Conservation (phyloP, 257 asterid genomes). For the Verbena officinalis region DNA sequence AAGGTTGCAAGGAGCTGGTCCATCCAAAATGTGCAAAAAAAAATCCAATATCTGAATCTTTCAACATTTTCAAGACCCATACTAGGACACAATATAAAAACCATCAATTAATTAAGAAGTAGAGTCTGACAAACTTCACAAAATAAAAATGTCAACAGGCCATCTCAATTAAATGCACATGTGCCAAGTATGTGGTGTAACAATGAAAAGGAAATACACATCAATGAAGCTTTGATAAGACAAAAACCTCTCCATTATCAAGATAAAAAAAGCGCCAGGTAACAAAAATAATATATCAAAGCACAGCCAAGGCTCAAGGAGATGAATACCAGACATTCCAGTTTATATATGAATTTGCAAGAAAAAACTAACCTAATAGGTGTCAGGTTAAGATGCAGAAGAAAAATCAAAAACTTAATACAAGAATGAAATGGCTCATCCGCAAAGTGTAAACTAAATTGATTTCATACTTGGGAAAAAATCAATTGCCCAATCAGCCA, state of each 20-base stretch:
- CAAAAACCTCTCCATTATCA: background rate
- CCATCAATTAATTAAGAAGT: constrained; percentile 2
- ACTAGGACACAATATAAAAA: background rate
- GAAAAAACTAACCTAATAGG: background rate
- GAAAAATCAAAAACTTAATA: background rate
- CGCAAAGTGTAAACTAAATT: background rate
- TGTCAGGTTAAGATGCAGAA: constrained; percentile 4
- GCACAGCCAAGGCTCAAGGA: background rate
- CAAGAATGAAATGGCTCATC: background rate
- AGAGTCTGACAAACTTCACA: background rate
- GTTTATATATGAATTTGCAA: background rate
- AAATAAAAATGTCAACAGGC: background rate
- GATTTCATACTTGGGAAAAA: constrained; percentile 77
- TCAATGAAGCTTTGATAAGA: background rate
- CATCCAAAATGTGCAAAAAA: constrained; percentile 4
- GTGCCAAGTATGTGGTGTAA: background rate
- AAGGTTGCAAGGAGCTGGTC: constrained; percentile 15
- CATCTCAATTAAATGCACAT: background rate
- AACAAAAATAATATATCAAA: background rate
- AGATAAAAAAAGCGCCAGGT: background rate
- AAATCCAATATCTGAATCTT: background rate
- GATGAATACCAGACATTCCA: background rate
- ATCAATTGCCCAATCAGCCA: constrained; percentile 99
- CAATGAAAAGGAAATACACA: background rate
- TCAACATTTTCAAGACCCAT: background rate